Evolutionary conservation across 352 stramenopile genomes (phyloP).

Genomic region (Hyaloperonospora arabidopsidis): DNA sequence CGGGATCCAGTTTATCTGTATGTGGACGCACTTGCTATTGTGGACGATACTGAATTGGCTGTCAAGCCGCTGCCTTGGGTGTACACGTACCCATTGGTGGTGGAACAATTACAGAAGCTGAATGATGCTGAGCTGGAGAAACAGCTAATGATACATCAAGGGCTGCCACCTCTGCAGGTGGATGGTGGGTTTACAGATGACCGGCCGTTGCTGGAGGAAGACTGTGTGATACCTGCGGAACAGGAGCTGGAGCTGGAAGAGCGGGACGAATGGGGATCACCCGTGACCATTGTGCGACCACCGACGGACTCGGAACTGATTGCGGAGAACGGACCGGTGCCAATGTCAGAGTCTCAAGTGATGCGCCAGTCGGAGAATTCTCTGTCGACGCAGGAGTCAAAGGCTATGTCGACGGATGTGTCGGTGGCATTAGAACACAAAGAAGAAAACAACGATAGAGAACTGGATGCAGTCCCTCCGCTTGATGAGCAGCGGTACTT

Average conservation of each 20-base stretch:
- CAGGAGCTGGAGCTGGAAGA: slow-evolving; percentile 45
- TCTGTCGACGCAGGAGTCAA: slow-evolving; percentile 8
- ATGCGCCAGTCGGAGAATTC: background rate
- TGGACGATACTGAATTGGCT: slow-evolving; percentile 44
- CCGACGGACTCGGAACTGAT: slow-evolving; percentile 66
- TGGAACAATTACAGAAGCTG: slow-evolving; percentile 20
- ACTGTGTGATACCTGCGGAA: slow-evolving; percentile 53
- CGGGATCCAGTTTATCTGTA: slow-evolving; percentile 32
- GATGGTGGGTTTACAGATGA: slow-evolving; percentile 30
- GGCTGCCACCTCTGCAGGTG: slow-evolving; percentile 13
- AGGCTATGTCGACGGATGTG: slow-evolving; percentile 2
- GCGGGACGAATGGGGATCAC: slow-evolving; percentile 44
- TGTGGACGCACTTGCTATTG: slow-evolving; percentile 40
- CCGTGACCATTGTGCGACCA: slow-evolving; percentile 6
- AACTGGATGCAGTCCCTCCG: slow-evolving; percentile 9
- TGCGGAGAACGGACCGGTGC: slow-evolving; percentile 42
- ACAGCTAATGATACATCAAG: slow-evolving; percentile 43
- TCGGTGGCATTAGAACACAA: slow-evolving; percentile 7
- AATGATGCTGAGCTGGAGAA: slow-evolving; percentile 30
- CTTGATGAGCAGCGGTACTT: slow-evolving; percentile 29
- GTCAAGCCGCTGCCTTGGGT: slow-evolving; percentile 33
- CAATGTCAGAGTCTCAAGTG: slow-evolving; percentile 27
- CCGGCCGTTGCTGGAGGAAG: slow-evolving; percentile 44
- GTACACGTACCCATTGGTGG: slow-evolving; percentile 24
- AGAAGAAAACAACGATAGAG: slow-evolving; percentile 11